These are phyloP conservation scores for Pseudopyricularia cyperi DNA, from an alignment of 2,329 filamentous ascomycete species.

Conservation along the genomic window DNA sequence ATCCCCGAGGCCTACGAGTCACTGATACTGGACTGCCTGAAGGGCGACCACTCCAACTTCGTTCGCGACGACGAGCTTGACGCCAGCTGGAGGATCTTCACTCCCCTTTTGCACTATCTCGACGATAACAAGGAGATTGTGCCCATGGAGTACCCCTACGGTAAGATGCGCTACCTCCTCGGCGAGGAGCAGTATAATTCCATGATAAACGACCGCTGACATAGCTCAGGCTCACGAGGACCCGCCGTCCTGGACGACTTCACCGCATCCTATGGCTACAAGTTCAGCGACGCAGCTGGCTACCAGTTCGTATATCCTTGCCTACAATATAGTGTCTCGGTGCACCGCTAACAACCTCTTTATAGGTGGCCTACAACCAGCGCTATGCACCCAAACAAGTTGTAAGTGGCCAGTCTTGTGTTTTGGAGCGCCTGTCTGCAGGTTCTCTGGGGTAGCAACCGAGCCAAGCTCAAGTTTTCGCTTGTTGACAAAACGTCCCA, in stretches of 20 bases:
- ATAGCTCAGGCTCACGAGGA: constrained; percentile 69
- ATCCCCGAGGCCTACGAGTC: constrained; percentile 99
- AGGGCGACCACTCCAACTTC: constrained; percentile 99
- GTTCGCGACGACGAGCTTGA: constrained; percentile 94
- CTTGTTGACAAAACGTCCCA: neutral
- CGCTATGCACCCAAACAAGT: constrained; percentile 58
- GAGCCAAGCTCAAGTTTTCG: neutral
- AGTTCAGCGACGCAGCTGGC: constrained; percentile 91
- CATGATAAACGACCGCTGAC: constrained; percentile 6
- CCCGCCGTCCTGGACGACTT: constrained; percentile 96
- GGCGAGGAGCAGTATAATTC: neutral
- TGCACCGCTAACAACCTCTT: neutral
- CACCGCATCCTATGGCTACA: constrained; percentile 95
- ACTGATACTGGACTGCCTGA: constrained; percentile 89
- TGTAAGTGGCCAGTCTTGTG: constrained; percentile 41
- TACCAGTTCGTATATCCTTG: constrained; percentile 44
- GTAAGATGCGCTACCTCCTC: constrained; percentile 37
- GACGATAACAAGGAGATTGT: constrained; percentile 99
- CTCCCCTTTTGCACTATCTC: constrained; percentile 90
- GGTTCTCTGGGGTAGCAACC: neutral
- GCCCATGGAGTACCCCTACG: constrained; percentile 98
- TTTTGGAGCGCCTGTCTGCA: neutral
- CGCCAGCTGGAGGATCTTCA: constrained; percentile 97
- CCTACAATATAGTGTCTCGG: neutral
- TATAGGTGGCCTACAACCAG: constrained; percentile 63